Base-by-base conservation (phyloP, 2,329 filamentous ascomycete genomes). In the Colletotrichum filicis region DNA sequence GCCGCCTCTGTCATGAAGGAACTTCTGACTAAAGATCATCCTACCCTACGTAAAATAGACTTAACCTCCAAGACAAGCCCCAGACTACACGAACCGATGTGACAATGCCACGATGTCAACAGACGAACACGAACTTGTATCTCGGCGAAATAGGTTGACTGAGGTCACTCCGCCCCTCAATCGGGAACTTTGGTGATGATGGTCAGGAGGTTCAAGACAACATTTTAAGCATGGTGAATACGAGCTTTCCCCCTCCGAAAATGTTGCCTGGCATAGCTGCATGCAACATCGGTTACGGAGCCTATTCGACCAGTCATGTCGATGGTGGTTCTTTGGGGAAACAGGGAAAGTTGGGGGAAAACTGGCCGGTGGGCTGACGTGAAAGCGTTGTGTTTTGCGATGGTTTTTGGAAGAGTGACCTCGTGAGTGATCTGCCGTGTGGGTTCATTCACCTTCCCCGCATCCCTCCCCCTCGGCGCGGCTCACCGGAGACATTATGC, bases 221-320 rank as follows among this genome's bases (percentile, higher is more conserved):
- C 2, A 60, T 32, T 24, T n/a, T n/a, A n/a, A 30, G 22, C 28
- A 22, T 2, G 11, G 4, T 12, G 32, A 73, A 73, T 73, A 73
- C 70, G 70, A 73, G 70, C 24, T 65, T 58, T 12, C n/a, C 24
- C 19, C 19, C 42, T 22, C 42, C 8, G n/a, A 2, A 49, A 6
- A 52, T 55, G 42, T 32, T 55, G 22, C 66, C 28, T 12, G 22
- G n/a, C 30, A 28, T 26, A 28, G 59, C 60, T 70, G 70, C 70
- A 73, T 70, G 70, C 70, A 30, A 65, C 55, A 28, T 70, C 28
- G 60, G 35, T n/a, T 56, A 35, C 55, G 24, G 26, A 37, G 26
- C 12, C 19, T 46, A n/a, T 49, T 22, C 30, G 16, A 24, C 42
- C 60, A 60, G 26, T 64, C 35, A 42, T 30, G 8, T 61, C 24